Evolutionary conservation across 1,139 yeast species (phyloP).

Genomic region (Pichia sp.): DNA sequence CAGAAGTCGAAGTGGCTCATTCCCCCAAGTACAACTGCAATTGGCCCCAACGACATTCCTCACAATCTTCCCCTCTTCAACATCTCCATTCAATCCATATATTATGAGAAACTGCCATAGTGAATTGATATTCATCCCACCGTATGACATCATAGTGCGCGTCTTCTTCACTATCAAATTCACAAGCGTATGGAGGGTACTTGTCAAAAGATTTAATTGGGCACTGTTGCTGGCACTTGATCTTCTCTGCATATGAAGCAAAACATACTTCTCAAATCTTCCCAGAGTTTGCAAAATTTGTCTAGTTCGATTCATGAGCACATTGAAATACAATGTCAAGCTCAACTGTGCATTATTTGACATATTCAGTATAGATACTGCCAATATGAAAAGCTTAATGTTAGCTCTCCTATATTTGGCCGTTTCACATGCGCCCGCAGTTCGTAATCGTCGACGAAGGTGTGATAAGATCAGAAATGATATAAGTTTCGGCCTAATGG

Average conservation of each 20-base stretch:
- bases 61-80: constrained; percentile 9
- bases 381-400: constrained; percentile 1
- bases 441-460: constrained; percentile 8
- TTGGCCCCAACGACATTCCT: constrained; percentile 4
- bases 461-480: constrained; percentile 15
- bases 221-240: not conserved
- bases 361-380: constrained; percentile 10
- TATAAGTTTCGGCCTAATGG: constrained; percentile 15
- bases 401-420: not conserved
- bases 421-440: too few relatives aligned
- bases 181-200: constrained; percentile 8
- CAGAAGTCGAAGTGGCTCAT: constrained; percentile 8
- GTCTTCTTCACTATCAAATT: constrained; percentile 6
- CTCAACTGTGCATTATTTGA: constrained; percentile 5
- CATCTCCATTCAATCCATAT: constrained; percentile 9
- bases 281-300: constrained; percentile 1
- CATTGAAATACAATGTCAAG: constrained; percentile 8
- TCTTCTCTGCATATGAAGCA: not conserved
- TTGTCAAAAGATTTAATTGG: constrained; percentile 6
- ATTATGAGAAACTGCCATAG: constrained; percentile 9
- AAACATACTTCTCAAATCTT: constrained; percentile 4
- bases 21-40: constrained; percentile 10
- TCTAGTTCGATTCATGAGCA: constrained; percentile 9
- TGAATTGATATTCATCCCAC: constrained; percentile 1
- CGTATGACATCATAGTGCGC: constrained; percentile 2